phyloP scores from a whole-genome alignment of 495 filamentous ascomycete genomes.

The Penicillium samsonianum region DNA sequence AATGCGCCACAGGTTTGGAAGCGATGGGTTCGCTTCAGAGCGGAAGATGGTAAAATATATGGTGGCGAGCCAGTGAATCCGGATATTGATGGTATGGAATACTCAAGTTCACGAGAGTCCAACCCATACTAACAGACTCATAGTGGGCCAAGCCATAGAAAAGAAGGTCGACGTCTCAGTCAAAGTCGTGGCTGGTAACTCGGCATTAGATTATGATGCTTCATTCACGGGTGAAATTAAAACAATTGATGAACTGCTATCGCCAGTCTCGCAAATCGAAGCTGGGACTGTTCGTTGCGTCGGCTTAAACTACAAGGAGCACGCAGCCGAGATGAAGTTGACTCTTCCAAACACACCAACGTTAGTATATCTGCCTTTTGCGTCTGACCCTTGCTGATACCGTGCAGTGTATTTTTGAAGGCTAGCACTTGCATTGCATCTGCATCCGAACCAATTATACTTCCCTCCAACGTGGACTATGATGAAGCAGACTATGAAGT shows the following conservation, averaged over 20 bases:
- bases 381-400: not conserved
- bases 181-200: conserved; percentile 5
- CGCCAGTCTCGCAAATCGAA: conserved; percentile 16
- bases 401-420: conserved; percentile 13
- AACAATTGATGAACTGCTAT: conserved; percentile 7
- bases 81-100: conserved; percentile 14
- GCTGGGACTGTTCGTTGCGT: conserved; percentile 35
- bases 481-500: conserved; percentile 63
- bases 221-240: conserved; percentile 12
- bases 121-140: not conserved
- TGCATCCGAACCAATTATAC: conserved; percentile 13
- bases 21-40: conserved; percentile 14
- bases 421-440: conserved; percentile 18
- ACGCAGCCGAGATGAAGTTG: conserved; percentile 42
- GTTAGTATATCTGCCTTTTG: not conserved
- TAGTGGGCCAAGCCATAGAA: conserved; percentile 14
- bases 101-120: not conserved
- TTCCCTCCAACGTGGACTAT: conserved; percentile 15
- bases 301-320: conserved; percentile 45
- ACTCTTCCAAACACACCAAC: conserved; percentile 18
- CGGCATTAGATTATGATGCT: conserved; percentile 14
- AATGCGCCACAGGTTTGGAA: conserved; percentile 6
- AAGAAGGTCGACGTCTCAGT: conserved; percentile 5
- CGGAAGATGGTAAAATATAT: conserved; percentile 14
- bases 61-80: conserved; percentile 15